Base-by-base conservation (phyloP, 1,284 basidiomycete genomes). In the Pterulicium gracile region DNA sequence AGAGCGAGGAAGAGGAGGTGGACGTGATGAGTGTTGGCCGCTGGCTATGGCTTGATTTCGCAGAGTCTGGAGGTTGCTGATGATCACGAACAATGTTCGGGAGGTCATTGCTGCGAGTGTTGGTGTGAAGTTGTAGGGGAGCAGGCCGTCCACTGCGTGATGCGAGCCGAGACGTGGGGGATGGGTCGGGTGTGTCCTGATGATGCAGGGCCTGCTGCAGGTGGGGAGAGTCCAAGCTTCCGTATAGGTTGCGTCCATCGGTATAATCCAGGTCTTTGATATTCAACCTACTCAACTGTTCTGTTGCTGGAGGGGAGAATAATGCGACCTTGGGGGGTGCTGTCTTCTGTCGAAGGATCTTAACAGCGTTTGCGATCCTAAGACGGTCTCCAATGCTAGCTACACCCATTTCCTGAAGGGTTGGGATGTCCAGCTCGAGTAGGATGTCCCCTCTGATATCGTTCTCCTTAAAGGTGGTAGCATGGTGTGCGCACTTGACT, bases 391-490 rank as follows among this genome's bases (percentile, higher is more conserved):
- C 94, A 36, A 97, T 83, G 61, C 85, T 91, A 41, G 70, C 59
- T 22, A 97, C 77, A 22, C 87, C 87, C 77, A 96, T 88, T 64
- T 96, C 93, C 61, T 84, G 89, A 41, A 97, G 65, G 2, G 80
- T 85, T 3, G 70, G 63, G 63, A 91, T 87, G 57, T 96, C 92
- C 32, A 97, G 67, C 56, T 97, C 93, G 44, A 96, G 72, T 4
- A 97, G 63, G 27, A 96, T 81, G 58, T 88, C 83, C 5, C 93
- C 91, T 40, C 88, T 70, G 53, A 97, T 93, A 59, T 96, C 91
- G 65, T 93, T 88, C 3, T 72, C 70, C 44, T 73, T 77, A 66
- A 97, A 97, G 0, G 75, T 70, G 3, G 70, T 60, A 1, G 81
- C 76, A 57, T 89, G 83, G 23, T 75, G 73, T 0, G 66, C 74